A percentile compares a stretch with the other conserved stretches of the same genome.
These are phyloP conservation scores for Sporothrix pallida DNA, from an alignment of 2,329 filamentous ascomycete genomes.

Conservation along the genomic window DNA sequence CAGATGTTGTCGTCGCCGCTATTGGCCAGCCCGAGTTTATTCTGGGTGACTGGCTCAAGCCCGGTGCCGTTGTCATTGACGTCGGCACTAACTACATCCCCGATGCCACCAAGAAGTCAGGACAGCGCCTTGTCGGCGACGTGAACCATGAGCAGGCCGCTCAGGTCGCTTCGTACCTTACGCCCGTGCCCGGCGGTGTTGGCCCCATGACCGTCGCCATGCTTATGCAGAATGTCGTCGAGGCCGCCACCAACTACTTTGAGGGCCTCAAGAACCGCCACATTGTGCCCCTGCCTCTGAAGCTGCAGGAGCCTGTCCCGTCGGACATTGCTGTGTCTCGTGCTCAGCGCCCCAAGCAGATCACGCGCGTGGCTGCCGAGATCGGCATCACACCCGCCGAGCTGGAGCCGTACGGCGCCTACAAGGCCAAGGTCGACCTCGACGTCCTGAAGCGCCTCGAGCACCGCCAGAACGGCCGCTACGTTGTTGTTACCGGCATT, in stretches of 20 bases:
- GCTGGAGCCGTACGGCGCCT: slow-evolving; percentile 90
- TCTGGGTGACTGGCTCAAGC: slow-evolving; percentile 94
- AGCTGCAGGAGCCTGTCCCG: slow-evolving; percentile 80
- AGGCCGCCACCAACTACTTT: slow-evolving; percentile 80
- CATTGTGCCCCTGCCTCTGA: slow-evolving; percentile 82
- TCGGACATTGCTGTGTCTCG: slow-evolving; percentile 94
- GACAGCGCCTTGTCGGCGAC: slow-evolving; percentile 89
- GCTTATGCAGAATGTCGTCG: slow-evolving; percentile 93
- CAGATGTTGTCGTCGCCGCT: slow-evolving; percentile 89
- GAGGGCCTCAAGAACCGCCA: slow-evolving; percentile 80
- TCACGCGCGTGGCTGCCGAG: slow-evolving; percentile 82
- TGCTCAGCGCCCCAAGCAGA: slow-evolving; percentile 87
- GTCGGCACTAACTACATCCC: slow-evolving; percentile 96
- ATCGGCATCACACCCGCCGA: slow-evolving; percentile 87
- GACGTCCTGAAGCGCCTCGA: slow-evolving; percentile 79
- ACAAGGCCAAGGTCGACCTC: slow-evolving; percentile 95
- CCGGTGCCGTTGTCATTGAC: slow-evolving; percentile 93
- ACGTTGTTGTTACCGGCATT: slow-evolving; percentile 92
- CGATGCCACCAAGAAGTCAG: slow-evolving; percentile 88
- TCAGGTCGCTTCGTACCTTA: slow-evolving; percentile 89
- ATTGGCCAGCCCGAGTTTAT: slow-evolving; percentile 88
- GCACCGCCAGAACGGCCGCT: slow-evolving; percentile 86
- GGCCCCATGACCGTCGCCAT: slow-evolving; percentile 99
- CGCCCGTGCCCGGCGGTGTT: slow-evolving; percentile 93
- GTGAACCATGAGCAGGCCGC: slow-evolving; percentile 87